phyloP scores from a whole-genome alignment of 106 monocot species.

The Ottelia alismoides region DNA sequence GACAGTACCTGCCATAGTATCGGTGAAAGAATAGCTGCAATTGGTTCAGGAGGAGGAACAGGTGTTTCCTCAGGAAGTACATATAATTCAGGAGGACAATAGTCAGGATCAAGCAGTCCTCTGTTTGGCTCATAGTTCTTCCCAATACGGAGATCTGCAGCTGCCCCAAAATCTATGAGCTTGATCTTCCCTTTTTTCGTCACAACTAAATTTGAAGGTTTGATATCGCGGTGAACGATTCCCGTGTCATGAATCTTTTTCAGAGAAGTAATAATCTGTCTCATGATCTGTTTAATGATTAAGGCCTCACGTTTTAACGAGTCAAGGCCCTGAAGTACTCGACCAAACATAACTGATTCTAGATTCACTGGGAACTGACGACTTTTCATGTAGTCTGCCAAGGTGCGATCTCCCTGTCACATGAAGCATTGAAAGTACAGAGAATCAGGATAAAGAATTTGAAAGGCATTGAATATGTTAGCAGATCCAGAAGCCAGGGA shows the following conservation, averaged over 20 bases:
- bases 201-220: conserved; percentile 81
- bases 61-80: conserved; percentile 94
- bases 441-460: no score
- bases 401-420: conserved; percentile 66
- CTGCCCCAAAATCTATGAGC: conserved; percentile 93
- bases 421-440: no score
- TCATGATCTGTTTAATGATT: conserved; percentile 85
- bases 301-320: conserved; percentile 54
- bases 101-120: conserved; percentile 78
- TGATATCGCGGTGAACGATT: conserved; percentile 93
- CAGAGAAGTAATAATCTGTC: conserved; percentile 82
- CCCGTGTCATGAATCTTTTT: conserved; percentile 75
- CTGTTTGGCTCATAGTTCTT: conserved; percentile 79
- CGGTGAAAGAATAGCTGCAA: conserved; percentile 87
- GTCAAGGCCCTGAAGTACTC: conserved; percentile 55
- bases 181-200: conserved; percentile 82
- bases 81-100: conserved; percentile 76
- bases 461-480: no score
- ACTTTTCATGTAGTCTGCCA: conserved; percentile 64
- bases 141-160: conserved; percentile 88
- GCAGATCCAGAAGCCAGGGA: no score
- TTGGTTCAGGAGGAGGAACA: conserved; percentile 70
- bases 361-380: conserved; percentile 69
- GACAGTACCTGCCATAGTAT: conserved; percentile 70
- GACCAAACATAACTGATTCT: conserved; percentile 73